phyloP scores from a whole-genome alignment of 192 early-diverging fungal species.

The Mycoemilia scoparia region DNA sequence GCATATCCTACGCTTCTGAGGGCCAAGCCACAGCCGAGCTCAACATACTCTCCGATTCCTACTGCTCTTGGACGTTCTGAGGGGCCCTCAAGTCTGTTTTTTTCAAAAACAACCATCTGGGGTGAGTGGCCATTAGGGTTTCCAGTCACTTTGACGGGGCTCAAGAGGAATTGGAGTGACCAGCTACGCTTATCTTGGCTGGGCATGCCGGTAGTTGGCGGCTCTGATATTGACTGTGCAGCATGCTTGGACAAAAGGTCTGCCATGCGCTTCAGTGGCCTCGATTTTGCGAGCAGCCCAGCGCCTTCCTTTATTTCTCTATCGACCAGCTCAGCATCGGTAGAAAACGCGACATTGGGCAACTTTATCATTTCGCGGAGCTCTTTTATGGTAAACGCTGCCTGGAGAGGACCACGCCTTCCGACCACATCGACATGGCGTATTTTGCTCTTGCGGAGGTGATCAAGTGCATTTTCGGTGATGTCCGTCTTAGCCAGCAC shows the following conservation, averaged over 20 bases:
- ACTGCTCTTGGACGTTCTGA: constrained; percentile 31
- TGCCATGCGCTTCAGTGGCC: constrained; percentile 71
- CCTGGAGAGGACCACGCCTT: constrained; percentile 82
- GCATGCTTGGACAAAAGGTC: constrained; percentile 51
- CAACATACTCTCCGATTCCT: constrained; percentile 37
- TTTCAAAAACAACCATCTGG: constrained; percentile 25
- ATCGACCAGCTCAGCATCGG: constrained; percentile 39
- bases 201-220: background rate
- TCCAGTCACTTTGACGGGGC: constrained; percentile 38
- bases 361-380: constrained; percentile 80
- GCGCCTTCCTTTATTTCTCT: constrained; percentile 25
- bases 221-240: background rate
- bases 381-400: constrained; percentile 89
- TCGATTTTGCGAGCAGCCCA: constrained; percentile 22
- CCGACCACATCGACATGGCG: constrained; percentile 75
- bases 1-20: constrained; percentile 80
- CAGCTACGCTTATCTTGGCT: constrained; percentile 31
- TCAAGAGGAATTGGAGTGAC: constrained; percentile 51
- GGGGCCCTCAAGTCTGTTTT: constrained; percentile 53
- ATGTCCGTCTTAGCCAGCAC: constrained; percentile 73
- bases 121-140: constrained; percentile 2
- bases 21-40: constrained; percentile 43
- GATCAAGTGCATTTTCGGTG: constrained; percentile 48
- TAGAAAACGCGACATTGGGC: constrained; percentile 37
- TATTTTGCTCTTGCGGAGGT: constrained; percentile 43